These are phyloP conservation scores for Marchantia polymorpha DNA, from an alignment of 225 moss, liverwort and hornwort genomes.

Conservation along the genomic window DNA sequence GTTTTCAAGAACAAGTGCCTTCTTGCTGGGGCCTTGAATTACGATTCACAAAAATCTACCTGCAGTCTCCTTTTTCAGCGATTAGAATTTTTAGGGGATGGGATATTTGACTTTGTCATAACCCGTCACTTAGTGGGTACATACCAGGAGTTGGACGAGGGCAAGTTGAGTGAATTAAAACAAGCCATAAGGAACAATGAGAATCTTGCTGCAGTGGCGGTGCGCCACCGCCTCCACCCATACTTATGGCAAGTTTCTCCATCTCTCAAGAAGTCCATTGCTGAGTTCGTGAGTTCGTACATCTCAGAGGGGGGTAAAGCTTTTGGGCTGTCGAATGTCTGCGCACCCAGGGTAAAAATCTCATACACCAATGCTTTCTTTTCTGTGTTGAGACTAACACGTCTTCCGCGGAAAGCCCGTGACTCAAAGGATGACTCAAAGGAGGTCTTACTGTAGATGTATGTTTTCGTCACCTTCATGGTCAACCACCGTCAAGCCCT, in stretches of 20 bases:
- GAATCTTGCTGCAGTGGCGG: slow-evolving; percentile 61
- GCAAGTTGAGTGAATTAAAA: slow-evolving; percentile 59
- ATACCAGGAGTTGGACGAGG: slow-evolving; percentile 55
- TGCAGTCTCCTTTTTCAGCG: slow-evolving; percentile 48
- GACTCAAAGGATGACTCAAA: too few species aligned
- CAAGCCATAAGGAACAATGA: slow-evolving; percentile 73
- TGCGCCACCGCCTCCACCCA: slow-evolving; percentile 53
- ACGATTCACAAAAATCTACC: slow-evolving; percentile 31
- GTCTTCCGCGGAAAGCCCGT: too few species aligned
- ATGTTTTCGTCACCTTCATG: too few species aligned
- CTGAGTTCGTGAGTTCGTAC: slow-evolving; percentile 46
- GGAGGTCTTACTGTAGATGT: too few species aligned
- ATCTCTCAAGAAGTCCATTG: slow-evolving; percentile 47
- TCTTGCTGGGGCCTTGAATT: slow-evolving; percentile 56
- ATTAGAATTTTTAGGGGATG: slow-evolving; percentile 68
- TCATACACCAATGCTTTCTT: background rate
- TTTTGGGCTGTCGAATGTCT: slow-evolving; percentile 58
- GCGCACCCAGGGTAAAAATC: slow-evolving; percentile 52
- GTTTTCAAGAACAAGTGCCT: slow-evolving; percentile 45
- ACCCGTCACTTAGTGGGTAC: slow-evolving; percentile 55
- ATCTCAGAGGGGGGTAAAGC: slow-evolving; percentile 54
- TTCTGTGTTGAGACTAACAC: too few species aligned
- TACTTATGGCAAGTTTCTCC: slow-evolving; percentile 56
- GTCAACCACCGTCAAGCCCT: too few species aligned
- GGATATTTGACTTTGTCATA: slow-evolving; percentile 61